These are phyloP conservation scores for Diospyros lotus DNA, from an alignment of 148 eudicot species.

Conservation along the genomic window DNA sequence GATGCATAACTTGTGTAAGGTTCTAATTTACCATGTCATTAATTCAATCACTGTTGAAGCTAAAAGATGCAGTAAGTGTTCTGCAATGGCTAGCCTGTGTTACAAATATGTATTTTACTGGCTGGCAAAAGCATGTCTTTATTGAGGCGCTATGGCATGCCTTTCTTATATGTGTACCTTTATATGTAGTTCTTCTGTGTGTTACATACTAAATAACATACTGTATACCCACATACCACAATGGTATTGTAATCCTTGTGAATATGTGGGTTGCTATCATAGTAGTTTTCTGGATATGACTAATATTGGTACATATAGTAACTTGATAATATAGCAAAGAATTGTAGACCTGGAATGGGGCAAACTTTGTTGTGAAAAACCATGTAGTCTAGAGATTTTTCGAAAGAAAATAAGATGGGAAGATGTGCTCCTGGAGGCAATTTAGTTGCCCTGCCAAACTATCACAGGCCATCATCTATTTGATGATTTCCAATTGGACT, in stretches of 20 bases:
- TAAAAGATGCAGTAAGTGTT: not conserved
- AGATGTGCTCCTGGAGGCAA: too few relatives aligned
- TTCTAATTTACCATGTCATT: not conserved
- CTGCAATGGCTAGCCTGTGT: not conserved
- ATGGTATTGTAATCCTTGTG: not conserved
- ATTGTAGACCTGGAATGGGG: not conserved
- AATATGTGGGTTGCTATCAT: not conserved
- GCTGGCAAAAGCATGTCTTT: not conserved
- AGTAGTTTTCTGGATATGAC: not conserved
- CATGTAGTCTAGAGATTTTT: not conserved
- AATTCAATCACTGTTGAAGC: not conserved
- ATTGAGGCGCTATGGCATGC: not conserved
- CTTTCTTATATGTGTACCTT: not conserved
- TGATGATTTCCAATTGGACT: not conserved
- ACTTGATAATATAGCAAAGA: not conserved
- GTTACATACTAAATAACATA: not conserved
- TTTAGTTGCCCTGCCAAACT: not conserved
- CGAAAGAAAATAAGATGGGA: too few relatives aligned
- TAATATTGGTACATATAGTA: too few relatives aligned
- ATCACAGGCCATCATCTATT: not conserved
- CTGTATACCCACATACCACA: too few relatives aligned
- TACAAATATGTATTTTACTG: not conserved
- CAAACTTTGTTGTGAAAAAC: not conserved
- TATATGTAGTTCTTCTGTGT: not conserved
- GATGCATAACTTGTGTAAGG: conserved; percentile 3